Evolutionary conservation across 257 asterid genomes (phyloP).

Genomic region (Datura wrightii): DNA sequence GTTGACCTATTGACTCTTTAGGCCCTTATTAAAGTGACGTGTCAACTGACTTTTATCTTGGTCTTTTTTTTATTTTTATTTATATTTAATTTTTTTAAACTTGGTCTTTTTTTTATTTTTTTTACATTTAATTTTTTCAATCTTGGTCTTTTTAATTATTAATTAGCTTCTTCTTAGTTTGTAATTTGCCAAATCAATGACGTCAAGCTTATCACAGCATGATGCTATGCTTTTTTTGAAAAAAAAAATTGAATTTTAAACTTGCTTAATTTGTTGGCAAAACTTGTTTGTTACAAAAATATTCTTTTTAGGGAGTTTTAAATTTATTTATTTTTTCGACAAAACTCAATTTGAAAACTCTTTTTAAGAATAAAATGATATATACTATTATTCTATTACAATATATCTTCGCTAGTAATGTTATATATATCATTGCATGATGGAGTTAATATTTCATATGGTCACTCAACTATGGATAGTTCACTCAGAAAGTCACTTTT

Average conservation of each 20-base stretch:
- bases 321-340: no score
- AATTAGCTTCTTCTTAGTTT: not conserved
- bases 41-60: not conserved
- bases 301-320: no score
- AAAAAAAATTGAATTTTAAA: no score
- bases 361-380: no score
- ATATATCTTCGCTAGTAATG: not conserved
- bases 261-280: no score
- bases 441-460: no score
- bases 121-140: not conserved
- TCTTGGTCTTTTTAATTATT: not conserved
- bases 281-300: no score
- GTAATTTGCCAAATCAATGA: not conserved
- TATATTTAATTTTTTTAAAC: not conserved
- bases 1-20: conserved; percentile 46
- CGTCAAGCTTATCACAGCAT: conserved; percentile 4
- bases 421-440: no score
- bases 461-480: no score
- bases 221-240: not conserved
- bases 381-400: not conserved
- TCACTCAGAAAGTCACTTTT: no score
- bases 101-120: not conserved
- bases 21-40: not conserved
- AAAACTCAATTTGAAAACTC: no score
- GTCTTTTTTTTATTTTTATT: not conserved